Conservation (phyloP, 768 basidiomycete genomes). For the Boletus rubescentipes region DNA sequence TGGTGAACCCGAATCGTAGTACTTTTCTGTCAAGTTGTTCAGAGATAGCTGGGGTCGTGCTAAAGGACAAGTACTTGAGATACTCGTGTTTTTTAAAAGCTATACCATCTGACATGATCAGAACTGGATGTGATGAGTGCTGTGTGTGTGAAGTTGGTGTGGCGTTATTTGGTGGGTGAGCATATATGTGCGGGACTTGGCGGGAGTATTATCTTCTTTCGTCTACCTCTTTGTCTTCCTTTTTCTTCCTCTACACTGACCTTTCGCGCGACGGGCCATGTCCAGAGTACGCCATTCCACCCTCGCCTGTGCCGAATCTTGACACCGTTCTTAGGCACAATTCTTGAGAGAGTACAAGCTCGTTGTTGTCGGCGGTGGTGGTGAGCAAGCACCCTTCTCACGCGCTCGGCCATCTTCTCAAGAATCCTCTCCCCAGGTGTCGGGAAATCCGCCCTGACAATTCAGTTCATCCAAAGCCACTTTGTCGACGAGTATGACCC, state of each 20-base stretch:
- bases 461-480: conserved; percentile 96
- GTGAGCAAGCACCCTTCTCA: conserved; percentile 50
- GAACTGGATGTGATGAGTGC: background rate
- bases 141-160: conserved; percentile 14
- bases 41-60: background rate
- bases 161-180: conserved; percentile 31
- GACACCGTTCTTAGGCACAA: conserved; percentile 54
- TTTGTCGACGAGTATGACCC: conserved; percentile 95
- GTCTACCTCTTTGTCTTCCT: background rate
- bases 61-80: background rate
- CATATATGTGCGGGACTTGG: background rate
- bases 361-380: conserved; percentile 98
- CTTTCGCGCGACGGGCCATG: conserved; percentile 19
- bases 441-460: conserved; percentile 91
- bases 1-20: no score
- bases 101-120: background rate
- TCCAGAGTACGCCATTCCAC: conserved; percentile 27
- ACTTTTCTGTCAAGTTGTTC: no score
- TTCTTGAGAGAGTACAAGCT: conserved; percentile 98
- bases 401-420: conserved; percentile 20
- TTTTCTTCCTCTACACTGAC: background rate
- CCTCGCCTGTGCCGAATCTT: background rate
- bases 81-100: background rate
- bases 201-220: conserved; percentile 14
- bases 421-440: conserved; percentile 23